Evolutionary conservation across 352 stramenopile species (phyloP).

Genomic region (Pythium angustatum): DNA sequence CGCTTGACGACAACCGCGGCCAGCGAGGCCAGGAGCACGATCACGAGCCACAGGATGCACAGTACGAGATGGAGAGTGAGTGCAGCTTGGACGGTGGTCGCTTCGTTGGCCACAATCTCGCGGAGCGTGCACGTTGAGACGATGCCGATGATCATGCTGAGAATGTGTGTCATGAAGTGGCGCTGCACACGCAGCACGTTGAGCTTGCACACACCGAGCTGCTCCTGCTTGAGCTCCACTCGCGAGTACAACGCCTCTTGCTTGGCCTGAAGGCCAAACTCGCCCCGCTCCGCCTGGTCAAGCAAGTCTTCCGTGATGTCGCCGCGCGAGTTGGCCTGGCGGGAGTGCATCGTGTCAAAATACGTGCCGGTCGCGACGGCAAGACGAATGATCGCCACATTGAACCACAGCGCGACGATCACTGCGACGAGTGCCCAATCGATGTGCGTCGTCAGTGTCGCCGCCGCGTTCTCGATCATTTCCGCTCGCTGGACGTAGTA

Average conservation of each 20-base stretch:
- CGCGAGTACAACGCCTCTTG: constrained; percentile 50
- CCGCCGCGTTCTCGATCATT: constrained; percentile 31
- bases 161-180: constrained; percentile 39
- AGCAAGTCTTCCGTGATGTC: constrained; percentile 53
- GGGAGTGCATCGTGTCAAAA: constrained; percentile 40
- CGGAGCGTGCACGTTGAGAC: constrained; percentile 27
- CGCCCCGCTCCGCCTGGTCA: constrained; percentile 56
- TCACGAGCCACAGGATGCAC: constrained; percentile 50
- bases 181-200: constrained; percentile 57
- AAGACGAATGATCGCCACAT: constrained; percentile 39
- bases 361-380: constrained; percentile 37
- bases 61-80: constrained; percentile 45
- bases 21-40: constrained; percentile 35
- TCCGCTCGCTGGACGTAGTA: constrained; percentile 56
- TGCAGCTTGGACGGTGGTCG: constrained; percentile 27
- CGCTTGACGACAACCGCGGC: constrained; percentile 44
- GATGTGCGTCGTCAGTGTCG: constrained; percentile 35
- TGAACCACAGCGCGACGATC: constrained; percentile 49
- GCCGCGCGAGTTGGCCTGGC: constrained; percentile 36
- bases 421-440: constrained; percentile 46
- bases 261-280: constrained; percentile 73
- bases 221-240: constrained; percentile 55
- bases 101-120: constrained; percentile 25
- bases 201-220: constrained; percentile 59
- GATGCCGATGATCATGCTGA: constrained; percentile 46